Evolutionary conservation across 208 protist genomes (phyloP), one percentile per base, ranked within the genome.

Genomic region (Kentomonas sorsogonicus): DNA sequence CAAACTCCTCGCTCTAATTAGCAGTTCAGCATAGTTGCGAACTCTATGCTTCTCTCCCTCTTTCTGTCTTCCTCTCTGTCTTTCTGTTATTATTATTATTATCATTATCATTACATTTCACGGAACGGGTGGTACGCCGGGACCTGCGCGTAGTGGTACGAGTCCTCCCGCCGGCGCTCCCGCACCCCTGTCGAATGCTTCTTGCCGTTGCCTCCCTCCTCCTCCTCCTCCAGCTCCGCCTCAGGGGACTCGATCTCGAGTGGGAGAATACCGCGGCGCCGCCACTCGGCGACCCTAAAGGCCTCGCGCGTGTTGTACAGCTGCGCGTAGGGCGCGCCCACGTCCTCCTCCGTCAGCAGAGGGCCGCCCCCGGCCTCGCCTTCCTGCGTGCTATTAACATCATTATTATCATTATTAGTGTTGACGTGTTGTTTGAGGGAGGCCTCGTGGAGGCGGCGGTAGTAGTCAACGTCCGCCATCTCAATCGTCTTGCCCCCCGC

Each of bases 51-150:
- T 41, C 16, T 41, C 16, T 41, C 16, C 16, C 16, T 41, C 16
- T 41, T 18, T 41, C 38, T 41, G 11, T 41, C 16, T 16, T 41
- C 16, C 13, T 41, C 13, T 41, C 13, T 11, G 38, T 11, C 38
- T 41, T 41, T 16, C 38, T 11, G 13, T 16, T n/a, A n/a, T n/a
- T n/a, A n/a, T n/a, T n/a, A n/a, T n/a, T n/a, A n/a, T n/a, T n/a
- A n/a, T n/a, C n/a, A n/a, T n/a, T n/a, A n/a, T n/a, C n/a, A n/a
- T 69, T 31, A 85, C 15, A 68, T 47, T 20, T 74, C 74, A 44
- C 87, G 79, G 59, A 94, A 90, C 0, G 83, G 76, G 43, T 90
- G 64, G 65, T 94, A 91, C 30, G 79, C 73, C 0, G 87, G 87
- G 16, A 71, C 81, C 59, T 94, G 87, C 2, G 87, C 81, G 63